Evolutionary conservation across 805 yeast genomes (phyloP).

Genomic region (Metschnikowia aberdeeniae): DNA sequence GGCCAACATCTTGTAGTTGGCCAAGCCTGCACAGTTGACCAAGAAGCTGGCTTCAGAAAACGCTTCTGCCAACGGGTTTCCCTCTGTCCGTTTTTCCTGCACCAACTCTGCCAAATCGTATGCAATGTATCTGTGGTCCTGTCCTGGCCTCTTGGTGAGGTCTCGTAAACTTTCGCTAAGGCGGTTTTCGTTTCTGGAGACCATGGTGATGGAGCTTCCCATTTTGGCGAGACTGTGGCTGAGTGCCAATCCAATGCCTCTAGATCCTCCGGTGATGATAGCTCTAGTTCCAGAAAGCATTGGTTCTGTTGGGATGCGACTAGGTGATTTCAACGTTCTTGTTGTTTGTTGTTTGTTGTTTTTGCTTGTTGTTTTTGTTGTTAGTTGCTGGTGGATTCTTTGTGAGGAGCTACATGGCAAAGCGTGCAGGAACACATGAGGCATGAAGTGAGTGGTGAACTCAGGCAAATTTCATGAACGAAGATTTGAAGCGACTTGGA

Average conservation of each 20-base stretch:
- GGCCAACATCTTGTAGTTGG: conserved; percentile 52
- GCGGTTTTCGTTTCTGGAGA: conserved; percentile 43
- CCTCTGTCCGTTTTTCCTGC: conserved; percentile 12
- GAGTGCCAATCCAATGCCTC: conserved; percentile 61
- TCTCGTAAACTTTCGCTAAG: conserved; percentile 21
- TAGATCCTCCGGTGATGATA: conserved; percentile 64
- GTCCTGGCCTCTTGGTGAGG: conserved; percentile 11
- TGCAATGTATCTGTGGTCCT: conserved; percentile 28
- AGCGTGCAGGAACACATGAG: no score
- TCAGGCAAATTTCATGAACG: no score
- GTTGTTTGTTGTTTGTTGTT: no score
- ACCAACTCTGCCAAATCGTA: conserved; percentile 27
- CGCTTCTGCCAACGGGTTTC: conserved; percentile 12
- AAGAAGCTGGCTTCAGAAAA: conserved; percentile 42
- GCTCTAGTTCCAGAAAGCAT: conserved; percentile 36
- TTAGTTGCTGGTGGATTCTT: no score
- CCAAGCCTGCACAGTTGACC: conserved; percentile 64
- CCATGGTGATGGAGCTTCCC: conserved; percentile 51
- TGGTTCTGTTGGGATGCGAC: background rate
- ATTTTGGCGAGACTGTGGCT: conserved; percentile 45
- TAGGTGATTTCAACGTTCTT: no score
- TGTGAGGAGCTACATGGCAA: no score
- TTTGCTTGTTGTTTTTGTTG: no score
- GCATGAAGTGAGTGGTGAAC: no score
- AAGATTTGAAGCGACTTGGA: no score